Base-by-base conservation (phyloP, 192 early-diverging fungal species). In the Coemansia sp. region DNA sequence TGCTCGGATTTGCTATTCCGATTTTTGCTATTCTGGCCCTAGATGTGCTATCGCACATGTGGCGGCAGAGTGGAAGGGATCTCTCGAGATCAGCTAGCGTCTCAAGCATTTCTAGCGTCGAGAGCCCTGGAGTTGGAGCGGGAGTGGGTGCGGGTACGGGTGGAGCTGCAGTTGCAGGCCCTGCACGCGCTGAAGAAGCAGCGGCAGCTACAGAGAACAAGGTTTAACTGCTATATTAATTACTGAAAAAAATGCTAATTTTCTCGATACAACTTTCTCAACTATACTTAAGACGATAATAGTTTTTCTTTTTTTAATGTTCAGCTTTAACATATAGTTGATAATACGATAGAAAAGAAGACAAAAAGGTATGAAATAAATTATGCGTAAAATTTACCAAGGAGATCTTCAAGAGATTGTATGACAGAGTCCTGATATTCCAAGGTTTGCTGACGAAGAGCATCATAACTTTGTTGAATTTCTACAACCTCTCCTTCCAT, bases 401-500 rank as follows among this genome's bases (percentile, higher is more conserved):
- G 33, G 21, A 82, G 67, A 17, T 82, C 79, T 29, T 82, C 79
- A 4, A 82, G 50, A 54, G 79, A 72, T 61, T 76, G 79, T 27
- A 73, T 82, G 29, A 82, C 71, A 6, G 67, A 51, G 39, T 82
- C 79, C 70, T 82, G 79, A 54, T 74, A 82, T 42, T 82, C 74
- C 3, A 76, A 25, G 6, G 79, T 82, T 51, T 82, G 79, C 64
- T 82, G 74, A 20, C 79, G 59, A 57, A 82, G 59, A 54, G 51
- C n/a, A 19, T 82, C 68, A 25, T 76, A 82, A 57, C 67, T 57
- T 19, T 63, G 61, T 51, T 82, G 79, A 10, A 82, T 71, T 14
- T 76, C 79, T 11, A n/a, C 56, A 10, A 64, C 71, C 29, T 70
- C 74, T 19, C 51, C 27, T 3, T 82, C 79, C 74, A 82, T 71